Conservation (phyloP, 768 basidiomycete species). For the Favolaschia claudopus region DNA sequence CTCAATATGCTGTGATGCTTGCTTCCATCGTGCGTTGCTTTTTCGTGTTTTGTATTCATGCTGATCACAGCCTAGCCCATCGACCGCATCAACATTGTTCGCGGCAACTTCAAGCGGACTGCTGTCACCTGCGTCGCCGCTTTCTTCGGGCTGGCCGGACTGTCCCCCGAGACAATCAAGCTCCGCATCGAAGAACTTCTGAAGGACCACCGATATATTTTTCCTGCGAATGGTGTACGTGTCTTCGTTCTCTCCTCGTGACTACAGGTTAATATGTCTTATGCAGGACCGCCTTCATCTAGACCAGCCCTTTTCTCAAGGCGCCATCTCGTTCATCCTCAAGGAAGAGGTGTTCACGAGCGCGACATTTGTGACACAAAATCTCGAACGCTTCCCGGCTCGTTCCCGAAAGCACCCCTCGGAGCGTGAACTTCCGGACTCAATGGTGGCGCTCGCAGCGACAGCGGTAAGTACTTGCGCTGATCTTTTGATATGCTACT, state of each 20-base stretch:
- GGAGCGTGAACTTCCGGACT: not conserved
- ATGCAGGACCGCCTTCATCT: not conserved
- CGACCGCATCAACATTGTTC: conserved; percentile 7
- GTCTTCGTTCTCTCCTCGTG: too few relatives aligned
- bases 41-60: not conserved
- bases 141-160: not conserved
- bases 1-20: not conserved
- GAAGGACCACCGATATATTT: conserved; percentile 7
- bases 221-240: too few relatives aligned
- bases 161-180: not conserved
- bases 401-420: not conserved
- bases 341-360: not conserved
- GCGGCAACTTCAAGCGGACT: conserved; percentile 1
- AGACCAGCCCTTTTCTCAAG: not conserved
- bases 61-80: not conserved
- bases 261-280: too few relatives aligned
- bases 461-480: not conserved
- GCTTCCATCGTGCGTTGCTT: not conserved
- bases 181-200: not conserved
- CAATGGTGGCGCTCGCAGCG: conserved; percentile 1
- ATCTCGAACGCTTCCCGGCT: too few relatives aligned
- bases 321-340: not conserved
- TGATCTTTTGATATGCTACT: not conserved
- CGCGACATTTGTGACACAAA: too few relatives aligned
- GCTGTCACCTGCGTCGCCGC: not conserved